These are phyloP conservation scores for Suhomyces prunicola DNA, from an alignment of 805 yeast genomes.

Conservation along the genomic window DNA sequence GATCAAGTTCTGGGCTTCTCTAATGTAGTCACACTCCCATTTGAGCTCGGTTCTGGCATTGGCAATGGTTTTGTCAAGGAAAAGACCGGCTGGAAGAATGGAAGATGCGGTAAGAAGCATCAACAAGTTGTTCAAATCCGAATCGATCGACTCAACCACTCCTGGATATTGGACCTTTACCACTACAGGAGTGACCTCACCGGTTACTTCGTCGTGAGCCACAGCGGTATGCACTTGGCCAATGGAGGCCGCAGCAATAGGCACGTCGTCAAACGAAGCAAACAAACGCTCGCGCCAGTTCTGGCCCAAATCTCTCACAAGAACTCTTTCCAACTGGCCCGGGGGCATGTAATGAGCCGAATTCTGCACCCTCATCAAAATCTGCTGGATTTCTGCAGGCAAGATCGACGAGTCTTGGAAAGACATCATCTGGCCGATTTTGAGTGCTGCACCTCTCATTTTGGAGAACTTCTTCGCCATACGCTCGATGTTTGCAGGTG, in stretches of 20 bases:
- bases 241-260: slow-evolving; percentile 96
- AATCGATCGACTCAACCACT: slow-evolving; percentile 87
- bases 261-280: slow-evolving; percentile 75
- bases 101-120: slow-evolving; percentile 83
- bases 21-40: slow-evolving; percentile 95
- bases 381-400: slow-evolving; percentile 80
- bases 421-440: slow-evolving; percentile 94
- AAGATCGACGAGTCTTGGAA: slow-evolving; percentile 86
- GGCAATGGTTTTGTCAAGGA: slow-evolving; percentile 85
- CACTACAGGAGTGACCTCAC: slow-evolving; percentile 71
- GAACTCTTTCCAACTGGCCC: slow-evolving; percentile 74
- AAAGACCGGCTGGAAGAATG: slow-evolving; percentile 85
- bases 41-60: slow-evolving; percentile 90
- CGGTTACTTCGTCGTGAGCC: slow-evolving; percentile 55
- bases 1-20: slow-evolving; percentile 79
- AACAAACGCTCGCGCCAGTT: slow-evolving; percentile 72
- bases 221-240: slow-evolving; percentile 94
- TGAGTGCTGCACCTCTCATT: slow-evolving; percentile 99
- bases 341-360: slow-evolving; percentile 97
- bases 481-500: slow-evolving; percentile 80
- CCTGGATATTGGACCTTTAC: slow-evolving; percentile 98
- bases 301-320: slow-evolving; percentile 69
- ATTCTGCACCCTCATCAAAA: slow-evolving; percentile 82
- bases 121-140: slow-evolving; percentile 83
- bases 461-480: slow-evolving; percentile 83